phyloP scores from a whole-genome alignment of 1,284 basidiomycete genomes.

The Rhizoctonia solani region DNA sequence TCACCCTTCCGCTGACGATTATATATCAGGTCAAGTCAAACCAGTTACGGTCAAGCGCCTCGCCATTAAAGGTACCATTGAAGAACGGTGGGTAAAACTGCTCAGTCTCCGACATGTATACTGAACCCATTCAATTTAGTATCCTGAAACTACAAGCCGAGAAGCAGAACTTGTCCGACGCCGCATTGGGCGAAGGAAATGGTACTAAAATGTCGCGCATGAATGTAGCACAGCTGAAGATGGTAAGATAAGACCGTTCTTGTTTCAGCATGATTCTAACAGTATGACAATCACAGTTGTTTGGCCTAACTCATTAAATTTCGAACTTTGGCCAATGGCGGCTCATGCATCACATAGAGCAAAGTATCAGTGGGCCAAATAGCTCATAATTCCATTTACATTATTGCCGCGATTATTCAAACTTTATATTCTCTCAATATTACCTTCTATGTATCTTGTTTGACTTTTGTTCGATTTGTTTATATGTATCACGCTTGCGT shows the following conservation, averaged over 20 bases:
- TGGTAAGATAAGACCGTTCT: neutral
- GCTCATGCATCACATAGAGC: neutral
- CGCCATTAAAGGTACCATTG: constrained; percentile 66
- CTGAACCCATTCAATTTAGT: constrained; percentile 44
- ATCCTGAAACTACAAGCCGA: constrained; percentile 68
- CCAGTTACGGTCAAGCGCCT: constrained; percentile 46
- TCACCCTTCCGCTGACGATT: neutral
- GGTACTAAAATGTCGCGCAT: constrained; percentile 32
- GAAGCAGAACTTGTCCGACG: constrained; percentile 53
- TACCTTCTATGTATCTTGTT: neutral
- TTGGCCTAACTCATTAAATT: neutral
- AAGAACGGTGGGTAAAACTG: constrained; percentile 56
- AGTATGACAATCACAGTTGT: neutral
- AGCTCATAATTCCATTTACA: neutral
- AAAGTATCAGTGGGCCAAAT: neutral
- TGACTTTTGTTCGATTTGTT: neutral
- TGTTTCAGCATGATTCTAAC: neutral
- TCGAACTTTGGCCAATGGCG: neutral
- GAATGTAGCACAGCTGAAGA: constrained; percentile 27
- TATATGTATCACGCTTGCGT: neutral
- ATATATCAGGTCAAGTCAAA: constrained; percentile 37
- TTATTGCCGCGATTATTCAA: neutral
- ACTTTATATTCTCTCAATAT: neutral
- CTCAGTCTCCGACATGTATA: neutral
- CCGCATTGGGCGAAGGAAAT: constrained; percentile 35